Evolutionary conservation across 805 yeast genomes (phyloP).

Genomic region (Myxozyma geophila): DNA sequence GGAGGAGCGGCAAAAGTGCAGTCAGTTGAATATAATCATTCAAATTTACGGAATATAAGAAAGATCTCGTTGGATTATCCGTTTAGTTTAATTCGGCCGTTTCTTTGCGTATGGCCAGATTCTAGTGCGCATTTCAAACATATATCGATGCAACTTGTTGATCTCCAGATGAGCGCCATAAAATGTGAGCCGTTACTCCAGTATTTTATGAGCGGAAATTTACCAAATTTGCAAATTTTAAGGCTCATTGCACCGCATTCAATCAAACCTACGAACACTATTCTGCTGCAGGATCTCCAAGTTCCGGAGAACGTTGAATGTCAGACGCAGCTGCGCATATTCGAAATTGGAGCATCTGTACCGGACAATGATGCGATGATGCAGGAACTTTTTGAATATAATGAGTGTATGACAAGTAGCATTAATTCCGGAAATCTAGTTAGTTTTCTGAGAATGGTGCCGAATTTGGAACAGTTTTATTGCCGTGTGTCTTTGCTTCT

Average conservation of each 20-base stretch:
- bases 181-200: not conserved
- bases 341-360: constrained; percentile 5
- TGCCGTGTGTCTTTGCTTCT: not conserved
- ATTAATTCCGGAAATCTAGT: not conserved
- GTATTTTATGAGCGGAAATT: not conserved
- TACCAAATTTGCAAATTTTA: constrained; percentile 3
- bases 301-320: not conserved
- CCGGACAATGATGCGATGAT: not conserved
- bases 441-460: not conserved
- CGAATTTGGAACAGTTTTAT: not conserved
- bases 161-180: constrained; percentile 5
- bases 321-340: not conserved
- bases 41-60: not conserved
- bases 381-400: constrained; percentile 3
- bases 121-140: not conserved
- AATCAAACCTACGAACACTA: not conserved
- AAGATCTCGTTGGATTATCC: constrained; percentile 4
- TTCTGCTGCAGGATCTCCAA: not conserved
- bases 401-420: not conserved
- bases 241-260: constrained; percentile 6
- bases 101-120: not conserved
- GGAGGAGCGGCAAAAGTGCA: not conserved
- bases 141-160: not conserved
- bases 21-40: not conserved
- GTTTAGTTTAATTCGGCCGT: not conserved